Conservation (phyloP, 108 stramenopile genomes). For the Skeletonema costatum region DNA sequence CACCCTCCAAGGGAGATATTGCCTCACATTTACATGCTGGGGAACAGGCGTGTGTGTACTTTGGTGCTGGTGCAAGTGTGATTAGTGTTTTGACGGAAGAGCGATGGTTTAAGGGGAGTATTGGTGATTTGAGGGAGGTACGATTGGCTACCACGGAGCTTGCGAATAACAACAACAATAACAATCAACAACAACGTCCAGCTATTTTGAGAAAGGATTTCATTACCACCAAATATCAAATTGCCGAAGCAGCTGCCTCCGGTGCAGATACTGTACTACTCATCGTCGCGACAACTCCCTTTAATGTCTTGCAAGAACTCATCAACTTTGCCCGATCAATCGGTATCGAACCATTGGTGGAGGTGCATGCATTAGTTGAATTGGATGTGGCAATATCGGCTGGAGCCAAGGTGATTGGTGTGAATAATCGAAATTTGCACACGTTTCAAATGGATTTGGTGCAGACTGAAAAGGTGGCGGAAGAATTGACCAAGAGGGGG, state of each 20-base stretch:
- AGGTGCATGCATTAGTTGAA: conserved; percentile 91
- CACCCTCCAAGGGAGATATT: conserved; percentile 96
- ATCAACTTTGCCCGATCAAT: conserved; percentile 76
- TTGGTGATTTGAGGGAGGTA: conserved; percentile 80
- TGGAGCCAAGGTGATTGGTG: conserved; percentile 95
- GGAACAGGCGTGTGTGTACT: conserved; percentile 85
- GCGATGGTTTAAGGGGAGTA: conserved; percentile 91
- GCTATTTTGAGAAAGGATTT: conserved; percentile 97
- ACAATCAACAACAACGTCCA: conserved; percentile 49
- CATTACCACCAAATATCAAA: conserved; percentile 83
- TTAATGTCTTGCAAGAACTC: conserved; percentile 68
- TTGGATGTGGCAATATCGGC: conserved; percentile 88
- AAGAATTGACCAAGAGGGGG: conserved; percentile 50
- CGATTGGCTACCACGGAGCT: conserved; percentile 52
- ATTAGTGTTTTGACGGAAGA: conserved; percentile 96
- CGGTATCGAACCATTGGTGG: conserved; percentile 97
- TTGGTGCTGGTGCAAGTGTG: conserved; percentile 86
- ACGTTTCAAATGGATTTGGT: conserved; percentile 95
- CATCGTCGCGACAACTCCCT: conserved; percentile 90
- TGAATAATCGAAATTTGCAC: conserved; percentile 98
- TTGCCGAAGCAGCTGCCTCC: conserved; percentile 91
- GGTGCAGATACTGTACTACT: conserved; percentile 97
- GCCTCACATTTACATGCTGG: conserved; percentile 63
- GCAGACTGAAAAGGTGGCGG: conserved; percentile 84
- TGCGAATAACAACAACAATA: neutral